A percentile compares a stretch with the other conserved stretches of the same genome.
Evolutionary conservation across 805 yeast genomes (phyloP).

Genomic region (Yamadazyma phyllophila): DNA sequence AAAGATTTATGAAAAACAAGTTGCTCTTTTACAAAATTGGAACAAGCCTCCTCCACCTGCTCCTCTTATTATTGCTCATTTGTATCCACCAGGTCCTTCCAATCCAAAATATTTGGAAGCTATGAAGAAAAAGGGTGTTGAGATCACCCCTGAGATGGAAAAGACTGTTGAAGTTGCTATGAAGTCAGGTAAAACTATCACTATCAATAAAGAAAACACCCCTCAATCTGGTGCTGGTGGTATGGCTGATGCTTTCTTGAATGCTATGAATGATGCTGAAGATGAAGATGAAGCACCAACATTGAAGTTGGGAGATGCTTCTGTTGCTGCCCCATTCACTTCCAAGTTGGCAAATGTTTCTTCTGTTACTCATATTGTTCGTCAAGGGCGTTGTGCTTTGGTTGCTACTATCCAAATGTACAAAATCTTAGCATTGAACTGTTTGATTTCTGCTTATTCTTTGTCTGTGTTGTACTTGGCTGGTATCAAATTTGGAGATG

Average conservation of each 20-base stretch:
- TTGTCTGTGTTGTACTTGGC: constrained; percentile 91
- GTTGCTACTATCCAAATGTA: constrained; percentile 99
- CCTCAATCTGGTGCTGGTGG: constrained; percentile 24
- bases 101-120: constrained; percentile 89
- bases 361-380: constrained; percentile 87
- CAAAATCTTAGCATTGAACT: constrained; percentile 93
- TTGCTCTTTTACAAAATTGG: constrained; percentile 77
- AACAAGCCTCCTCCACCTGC: constrained; percentile 78
- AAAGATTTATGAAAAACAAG: constrained; percentile 80
- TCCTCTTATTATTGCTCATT: constrained; percentile 85
- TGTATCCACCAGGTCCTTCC: constrained; percentile 91
- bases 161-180: constrained; percentile 56
- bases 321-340: constrained; percentile 98
- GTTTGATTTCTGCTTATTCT: constrained; percentile 95
- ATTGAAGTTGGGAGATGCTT: constrained; percentile 95
- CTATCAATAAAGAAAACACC: constrained; percentile 24
- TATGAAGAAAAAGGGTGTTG: constrained; percentile 78
- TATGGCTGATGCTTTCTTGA: constrained; percentile 62
- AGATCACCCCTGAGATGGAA: constrained; percentile 71
- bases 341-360: constrained; percentile 90
- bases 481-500: constrained; percentile 97
- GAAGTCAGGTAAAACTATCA: constrained; percentile 25
- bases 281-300: constrained; percentile 87
- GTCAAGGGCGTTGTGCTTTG: constrained; percentile 97
- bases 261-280: constrained; percentile 50